Percentiles rank a stretch among this genome's conserved stretches.
Conservation (phyloP, 208 protist genomes). For the Trichomonas gallinae region DNA sequence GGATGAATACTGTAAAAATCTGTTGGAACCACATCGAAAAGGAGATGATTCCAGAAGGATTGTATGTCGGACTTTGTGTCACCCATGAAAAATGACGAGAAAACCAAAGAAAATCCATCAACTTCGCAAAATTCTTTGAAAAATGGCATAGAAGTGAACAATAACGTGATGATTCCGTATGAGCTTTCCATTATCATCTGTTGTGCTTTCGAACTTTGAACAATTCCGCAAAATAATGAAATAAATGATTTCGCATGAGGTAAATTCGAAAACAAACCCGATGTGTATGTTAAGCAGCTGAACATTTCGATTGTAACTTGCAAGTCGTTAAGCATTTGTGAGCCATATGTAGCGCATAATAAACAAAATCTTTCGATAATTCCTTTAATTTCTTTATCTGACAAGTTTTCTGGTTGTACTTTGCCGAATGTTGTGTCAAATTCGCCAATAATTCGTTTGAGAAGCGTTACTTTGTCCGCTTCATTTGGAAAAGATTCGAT, state of each 20-base stretch:
- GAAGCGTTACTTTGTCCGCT: background rate
- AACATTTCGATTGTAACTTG: background rate
- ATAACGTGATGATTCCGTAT: background rate
- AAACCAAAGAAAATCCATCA: slow-evolving; percentile 1
- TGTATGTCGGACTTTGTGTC: background rate
- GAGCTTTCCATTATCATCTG: background rate
- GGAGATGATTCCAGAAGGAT: background rate
- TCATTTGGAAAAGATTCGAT: background rate
- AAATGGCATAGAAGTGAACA: background rate
- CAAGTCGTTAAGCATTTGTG: background rate
- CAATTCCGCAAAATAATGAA: background rate
- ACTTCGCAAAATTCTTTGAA: background rate
- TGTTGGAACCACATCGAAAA: background rate
- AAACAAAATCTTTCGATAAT: background rate
- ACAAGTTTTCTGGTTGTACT: background rate
- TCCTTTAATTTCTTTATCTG: background rate
- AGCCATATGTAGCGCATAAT: background rate
- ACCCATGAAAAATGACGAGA: background rate
- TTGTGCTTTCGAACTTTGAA: background rate
- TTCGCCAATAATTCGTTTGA: background rate
- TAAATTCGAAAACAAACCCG: background rate
- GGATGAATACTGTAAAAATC: background rate
- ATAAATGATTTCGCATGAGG: background rate
- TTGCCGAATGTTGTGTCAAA: background rate
- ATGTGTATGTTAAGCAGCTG: background rate